Evolutionary conservation across 2,329 filamentous ascomycete species (phyloP), one percentile per base, ranked within the genome.

Genomic region (Monilinia aucupariae): DNA sequence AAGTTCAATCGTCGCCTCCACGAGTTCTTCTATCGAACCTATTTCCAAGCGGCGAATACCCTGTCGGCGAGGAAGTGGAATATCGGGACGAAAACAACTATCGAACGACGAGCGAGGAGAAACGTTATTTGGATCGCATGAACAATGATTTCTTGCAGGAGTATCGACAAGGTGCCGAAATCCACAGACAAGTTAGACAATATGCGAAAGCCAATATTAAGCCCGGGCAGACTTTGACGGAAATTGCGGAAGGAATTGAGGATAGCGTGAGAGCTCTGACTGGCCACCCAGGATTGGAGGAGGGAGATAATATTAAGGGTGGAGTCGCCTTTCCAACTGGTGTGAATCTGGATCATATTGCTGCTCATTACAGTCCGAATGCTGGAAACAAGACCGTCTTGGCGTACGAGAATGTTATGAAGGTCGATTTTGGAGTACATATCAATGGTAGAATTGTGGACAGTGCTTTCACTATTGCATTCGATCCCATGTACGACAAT

Each of bases 311-410:
- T 61, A 78, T 92, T 67, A 84, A 86, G 71, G 90, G 86, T 39
- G 91, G 91, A 62, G 90, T 96, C 83, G 91, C 90, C 4, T 96
- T 96, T 77, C 91, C 91, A 6, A 91, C 88, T 27, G 91, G 91
- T 59, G 79, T 96, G 61, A 92, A 88, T 74, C 81, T 94, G 69
- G 92, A 96, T 77, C 85, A 94, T 74, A 90, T 89, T 71, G 90
- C 90, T 1, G 91, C 91, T 4, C 91, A 96, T 77, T 96, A 89
- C 75, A 92, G 88, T 9, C 91, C 91, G 12, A 96, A 96, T 73
- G 88, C 89, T 1, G 91, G 91, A 62, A 94, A 94, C 77, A 96
- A 92, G 68, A 85, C 84, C 74, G 77, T 87, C 22, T 72, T 89
- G 65, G 79, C 85, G 64, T 77, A 88, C 66, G 80, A 85, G 56